Percentiles rank a stretch among this genome's conserved stretches.
phyloP scores from a whole-genome alignment of 2,329 filamentous ascomycete species.

The Exophiala alcalophila region DNA sequence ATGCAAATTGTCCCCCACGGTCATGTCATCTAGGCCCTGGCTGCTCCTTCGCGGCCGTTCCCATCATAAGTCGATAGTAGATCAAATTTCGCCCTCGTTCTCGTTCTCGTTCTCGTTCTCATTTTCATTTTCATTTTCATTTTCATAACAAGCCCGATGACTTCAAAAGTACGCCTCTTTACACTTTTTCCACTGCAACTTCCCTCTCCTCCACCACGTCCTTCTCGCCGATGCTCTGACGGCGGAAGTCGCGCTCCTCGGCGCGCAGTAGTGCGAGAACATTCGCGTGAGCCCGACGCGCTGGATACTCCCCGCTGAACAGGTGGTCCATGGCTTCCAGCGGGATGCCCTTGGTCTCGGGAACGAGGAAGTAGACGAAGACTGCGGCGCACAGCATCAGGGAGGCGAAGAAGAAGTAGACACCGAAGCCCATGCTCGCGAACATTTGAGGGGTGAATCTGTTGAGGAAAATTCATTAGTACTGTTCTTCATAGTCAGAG shows the following conservation, averaged over 20 bases:
- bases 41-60: too few species aligned
- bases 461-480: not conserved
- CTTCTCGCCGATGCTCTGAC: conserved; percentile 24
- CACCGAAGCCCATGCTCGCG: conserved; percentile 52
- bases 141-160: too few species aligned
- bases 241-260: conserved; percentile 39
- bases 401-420: conserved; percentile 67
- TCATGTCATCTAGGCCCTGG: too few species aligned
- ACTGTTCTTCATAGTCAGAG: too few species aligned
- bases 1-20: too few species aligned
- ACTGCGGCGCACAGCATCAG: conserved; percentile 58
- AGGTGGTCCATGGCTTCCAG: conserved; percentile 64
- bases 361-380: conserved; percentile 62
- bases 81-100: too few species aligned
- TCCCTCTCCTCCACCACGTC: conserved; percentile 30
- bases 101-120: too few species aligned
- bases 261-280: conserved; percentile 37
- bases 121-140: too few species aligned
- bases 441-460: conserved; percentile 42
- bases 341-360: conserved; percentile 65
- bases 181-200: conserved; percentile 24
- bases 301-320: conserved; percentile 46
- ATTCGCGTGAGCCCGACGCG: conserved; percentile 38
- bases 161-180: not conserved
- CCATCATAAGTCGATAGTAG: too few species aligned